Conservation (phyloP, 2,329 filamentous ascomycete genomes). For the Curvularia sp. region DNA sequence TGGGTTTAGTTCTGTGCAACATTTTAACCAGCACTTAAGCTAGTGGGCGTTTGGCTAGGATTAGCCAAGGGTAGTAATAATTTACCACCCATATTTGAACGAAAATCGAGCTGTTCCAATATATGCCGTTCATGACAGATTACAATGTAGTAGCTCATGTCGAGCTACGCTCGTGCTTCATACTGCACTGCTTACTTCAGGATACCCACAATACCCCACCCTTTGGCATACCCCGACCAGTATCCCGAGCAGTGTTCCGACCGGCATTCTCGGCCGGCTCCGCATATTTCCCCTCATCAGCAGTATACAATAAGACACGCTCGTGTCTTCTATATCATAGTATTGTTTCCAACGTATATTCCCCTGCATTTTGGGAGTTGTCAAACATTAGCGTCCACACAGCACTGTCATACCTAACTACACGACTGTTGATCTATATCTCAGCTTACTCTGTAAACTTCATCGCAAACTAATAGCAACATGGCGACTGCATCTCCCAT, state of each 20-base stretch:
- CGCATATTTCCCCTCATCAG: conserved; percentile 10
- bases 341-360: neutral
- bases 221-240: neutral
- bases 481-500: conserved; percentile 20
- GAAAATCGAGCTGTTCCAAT: neutral
- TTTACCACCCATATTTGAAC: neutral
- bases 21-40: neutral
- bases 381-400: neutral
- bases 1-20: neutral
- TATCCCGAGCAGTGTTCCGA: conserved; percentile 6
- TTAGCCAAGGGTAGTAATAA: neutral
- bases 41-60: neutral
- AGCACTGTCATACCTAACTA: neutral
- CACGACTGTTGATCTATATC: neutral
- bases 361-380: neutral
- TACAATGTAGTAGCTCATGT: neutral
- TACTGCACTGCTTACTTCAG: conserved; percentile 1
- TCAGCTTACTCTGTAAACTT: neutral
- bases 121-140: neutral
- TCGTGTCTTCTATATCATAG: neutral
- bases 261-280: conserved; percentile 19
- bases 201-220: conserved; percentile 10
- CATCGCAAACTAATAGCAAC: neutral
- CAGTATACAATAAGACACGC: neutral
- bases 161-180: no score